phyloP scores from a whole-genome alignment of 1,284 basidiomycete genomes.

The Ustilago hordei region DNA sequence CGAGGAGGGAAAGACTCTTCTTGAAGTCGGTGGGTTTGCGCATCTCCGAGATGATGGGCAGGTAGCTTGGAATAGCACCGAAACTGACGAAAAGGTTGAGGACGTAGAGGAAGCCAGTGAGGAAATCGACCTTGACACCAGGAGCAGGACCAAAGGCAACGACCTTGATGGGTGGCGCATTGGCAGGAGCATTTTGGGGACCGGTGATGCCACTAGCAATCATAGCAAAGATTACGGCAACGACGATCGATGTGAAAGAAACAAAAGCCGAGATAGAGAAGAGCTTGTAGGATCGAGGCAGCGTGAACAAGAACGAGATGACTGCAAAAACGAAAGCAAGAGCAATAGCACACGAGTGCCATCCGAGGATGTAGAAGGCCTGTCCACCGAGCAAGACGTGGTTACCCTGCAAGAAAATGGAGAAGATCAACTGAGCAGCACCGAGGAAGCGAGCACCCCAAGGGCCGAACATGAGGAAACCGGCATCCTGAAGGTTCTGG shows the following conservation, averaged over 20 bases:
- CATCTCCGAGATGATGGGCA: conserved; percentile 65
- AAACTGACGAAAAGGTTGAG: conserved; percentile 60
- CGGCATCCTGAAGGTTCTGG: conserved; percentile 60
- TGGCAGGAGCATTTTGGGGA: conserved; percentile 42
- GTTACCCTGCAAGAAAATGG: conserved; percentile 59
- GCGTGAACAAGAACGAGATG: conserved; percentile 60
- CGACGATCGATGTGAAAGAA: conserved; percentile 61
- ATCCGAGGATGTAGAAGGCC: conserved; percentile 57
- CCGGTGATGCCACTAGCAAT: conserved; percentile 59
- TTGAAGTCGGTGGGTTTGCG: conserved; percentile 54
- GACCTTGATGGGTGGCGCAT: conserved; percentile 42
- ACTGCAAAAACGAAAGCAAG: conserved; percentile 56
- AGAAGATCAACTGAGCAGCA: conserved; percentile 50
- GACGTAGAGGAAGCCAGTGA: conserved; percentile 55
- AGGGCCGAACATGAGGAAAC: conserved; percentile 59
- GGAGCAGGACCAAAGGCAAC: conserved; percentile 55
- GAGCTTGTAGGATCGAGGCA: conserved; percentile 61
- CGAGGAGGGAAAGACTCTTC: conserved; percentile 50
- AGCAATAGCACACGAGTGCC: conserved; percentile 55
- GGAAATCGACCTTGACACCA: conserved; percentile 51
- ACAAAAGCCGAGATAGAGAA: conserved; percentile 57
- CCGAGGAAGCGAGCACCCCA: conserved; percentile 48
- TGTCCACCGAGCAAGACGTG: conserved; percentile 60
- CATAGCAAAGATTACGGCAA: conserved; percentile 61
- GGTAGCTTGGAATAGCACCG: conserved; percentile 57